Percentiles rank a stretch among this genome's conserved stretches.
These are phyloP conservation scores for Boletus rufocinnamomeus DNA, from an alignment of 768 basidiomycete species.

Conservation along the genomic window DNA sequence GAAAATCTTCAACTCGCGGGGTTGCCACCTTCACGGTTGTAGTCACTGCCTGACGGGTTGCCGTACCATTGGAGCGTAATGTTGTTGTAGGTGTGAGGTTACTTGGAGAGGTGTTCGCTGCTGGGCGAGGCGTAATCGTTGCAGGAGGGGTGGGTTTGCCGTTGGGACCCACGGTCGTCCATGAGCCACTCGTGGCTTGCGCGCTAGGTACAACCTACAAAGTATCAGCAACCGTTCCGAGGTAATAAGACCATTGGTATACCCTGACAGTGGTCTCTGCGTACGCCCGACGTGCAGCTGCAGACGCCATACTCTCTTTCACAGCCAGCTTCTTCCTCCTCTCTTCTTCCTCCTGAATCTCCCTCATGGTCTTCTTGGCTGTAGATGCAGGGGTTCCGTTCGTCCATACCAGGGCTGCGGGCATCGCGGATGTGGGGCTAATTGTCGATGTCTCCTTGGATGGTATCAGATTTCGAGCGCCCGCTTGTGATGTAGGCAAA, in stretches of 20 bases:
- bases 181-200: constrained; percentile 54
- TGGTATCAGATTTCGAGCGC: constrained; percentile 43
- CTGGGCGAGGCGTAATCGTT: constrained; percentile 37
- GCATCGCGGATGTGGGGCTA: constrained; percentile 31
- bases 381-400: constrained; percentile 53
- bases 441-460: constrained; percentile 44
- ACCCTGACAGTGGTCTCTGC: constrained; percentile 82
- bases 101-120: constrained; percentile 32
- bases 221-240: constrained; percentile 5
- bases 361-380: constrained; percentile 93
- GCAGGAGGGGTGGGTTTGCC: constrained; percentile 54
- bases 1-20: constrained; percentile 59
- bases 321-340: constrained; percentile 66
- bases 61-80: constrained; percentile 41
- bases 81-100: constrained; percentile 34
- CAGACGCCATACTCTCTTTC: constrained; percentile 60
- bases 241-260: constrained; percentile 11
- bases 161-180: constrained; percentile 85
- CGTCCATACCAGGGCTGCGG: constrained; percentile 68
- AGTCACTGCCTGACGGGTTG: constrained; percentile 40
- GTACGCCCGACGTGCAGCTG: constrained; percentile 67
- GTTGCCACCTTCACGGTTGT: constrained; percentile 33
- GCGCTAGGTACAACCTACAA: constrained; percentile 35
- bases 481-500: constrained; percentile 80
- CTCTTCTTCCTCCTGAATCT: constrained; percentile 98